These are phyloP conservation scores for Verticillium zaregamsianum DNA, from an alignment of 2,329 filamentous ascomycete species.

Conservation along the genomic window DNA sequence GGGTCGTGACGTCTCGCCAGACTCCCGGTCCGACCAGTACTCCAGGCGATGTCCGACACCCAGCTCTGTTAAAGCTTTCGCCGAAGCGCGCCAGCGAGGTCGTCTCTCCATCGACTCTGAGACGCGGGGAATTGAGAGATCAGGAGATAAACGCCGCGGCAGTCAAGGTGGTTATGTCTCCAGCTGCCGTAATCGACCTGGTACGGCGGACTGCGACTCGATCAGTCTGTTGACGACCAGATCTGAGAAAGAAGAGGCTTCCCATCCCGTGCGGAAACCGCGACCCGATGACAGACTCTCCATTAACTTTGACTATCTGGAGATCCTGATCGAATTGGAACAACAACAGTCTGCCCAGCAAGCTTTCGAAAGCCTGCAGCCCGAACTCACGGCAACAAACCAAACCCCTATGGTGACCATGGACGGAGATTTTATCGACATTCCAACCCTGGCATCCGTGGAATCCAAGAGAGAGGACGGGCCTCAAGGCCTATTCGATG, in stretches of 20 bases:
- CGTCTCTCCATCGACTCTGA: conserved; percentile 61
- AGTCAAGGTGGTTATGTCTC: conserved; percentile 48
- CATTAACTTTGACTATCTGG: conserved; percentile 89
- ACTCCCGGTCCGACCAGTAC: neutral
- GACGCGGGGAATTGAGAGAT: conserved; percentile 39
- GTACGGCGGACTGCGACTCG: conserved; percentile 56
- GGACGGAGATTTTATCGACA: conserved; percentile 53
- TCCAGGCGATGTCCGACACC: conserved; percentile 55
- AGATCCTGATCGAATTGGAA: conserved; percentile 76
- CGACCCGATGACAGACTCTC: conserved; percentile 65
- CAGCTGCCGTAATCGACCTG: conserved; percentile 59
- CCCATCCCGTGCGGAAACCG: conserved; percentile 75
- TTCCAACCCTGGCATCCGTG: conserved; percentile 39
- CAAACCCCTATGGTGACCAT: conserved; percentile 39
- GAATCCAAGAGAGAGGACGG: conserved; percentile 42
- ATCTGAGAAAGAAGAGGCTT: conserved; percentile 81
- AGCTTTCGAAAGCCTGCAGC: conserved; percentile 45
- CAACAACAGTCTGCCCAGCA: conserved; percentile 32
- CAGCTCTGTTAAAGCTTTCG: conserved; percentile 97
- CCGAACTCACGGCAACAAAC: conserved; percentile 31
- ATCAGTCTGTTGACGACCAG: conserved; percentile 61
- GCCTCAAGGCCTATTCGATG: conserved; percentile 30
- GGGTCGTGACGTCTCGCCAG: neutral
- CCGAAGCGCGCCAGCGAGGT: conserved; percentile 80
- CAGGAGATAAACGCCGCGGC: conserved; percentile 54